phyloP scores from a whole-genome alignment of 495 filamentous ascomycete genomes.

The Lophium mytilinum region DNA sequence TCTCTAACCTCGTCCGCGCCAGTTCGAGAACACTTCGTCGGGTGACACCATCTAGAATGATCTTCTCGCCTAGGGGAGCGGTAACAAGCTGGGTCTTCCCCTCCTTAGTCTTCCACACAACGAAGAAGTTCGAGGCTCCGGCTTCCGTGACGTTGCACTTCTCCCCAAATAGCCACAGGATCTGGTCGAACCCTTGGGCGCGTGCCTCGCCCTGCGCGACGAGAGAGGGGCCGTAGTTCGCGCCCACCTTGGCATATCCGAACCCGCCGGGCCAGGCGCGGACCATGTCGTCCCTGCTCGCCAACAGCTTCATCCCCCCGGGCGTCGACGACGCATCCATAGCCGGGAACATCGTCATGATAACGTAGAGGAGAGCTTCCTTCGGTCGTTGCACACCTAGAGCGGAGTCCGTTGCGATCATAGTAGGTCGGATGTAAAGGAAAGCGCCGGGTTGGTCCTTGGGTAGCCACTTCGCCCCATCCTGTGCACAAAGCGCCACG shows the following conservation, averaged over 20 bases:
- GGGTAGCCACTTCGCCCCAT: slow-evolving; percentile 75
- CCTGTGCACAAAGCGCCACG: slow-evolving; percentile 56
- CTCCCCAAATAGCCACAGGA: slow-evolving; percentile 81
- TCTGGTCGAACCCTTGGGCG: slow-evolving; percentile 67
- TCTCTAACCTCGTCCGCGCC: slow-evolving; percentile 50
- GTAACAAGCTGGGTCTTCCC: slow-evolving; percentile 67
- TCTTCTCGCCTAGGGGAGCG: slow-evolving; percentile 66
- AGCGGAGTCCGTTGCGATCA: slow-evolving; percentile 72
- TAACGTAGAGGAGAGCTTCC: slow-evolving; percentile 78
- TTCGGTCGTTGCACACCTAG: slow-evolving; percentile 75
- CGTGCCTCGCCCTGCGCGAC: slow-evolving; percentile 66
- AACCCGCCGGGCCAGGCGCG: slow-evolving; percentile 92
- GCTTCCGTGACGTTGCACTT: slow-evolving; percentile 77
- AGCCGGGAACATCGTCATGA: slow-evolving; percentile 63
- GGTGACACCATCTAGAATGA: slow-evolving; percentile 83
- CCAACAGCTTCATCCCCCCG: slow-evolving; percentile 64
- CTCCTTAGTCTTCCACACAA: slow-evolving; percentile 64
- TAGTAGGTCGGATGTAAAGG: slow-evolving; percentile 75
- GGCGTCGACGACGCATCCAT: slow-evolving; percentile 7
- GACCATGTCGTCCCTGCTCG: slow-evolving; percentile 65
- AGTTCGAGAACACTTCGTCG: slow-evolving; percentile 67
- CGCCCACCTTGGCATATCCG: slow-evolving; percentile 82
- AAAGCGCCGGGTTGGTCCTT: slow-evolving; percentile 55
- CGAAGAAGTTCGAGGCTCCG: slow-evolving; percentile 88
- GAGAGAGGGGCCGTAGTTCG: slow-evolving; percentile 81